A percentile compares a stretch with the other conserved stretches of the same genome.
Conservation (phyloP, 1,284 basidiomycete species). For the Cutaneotrichosporon cyanovorans region DNA sequence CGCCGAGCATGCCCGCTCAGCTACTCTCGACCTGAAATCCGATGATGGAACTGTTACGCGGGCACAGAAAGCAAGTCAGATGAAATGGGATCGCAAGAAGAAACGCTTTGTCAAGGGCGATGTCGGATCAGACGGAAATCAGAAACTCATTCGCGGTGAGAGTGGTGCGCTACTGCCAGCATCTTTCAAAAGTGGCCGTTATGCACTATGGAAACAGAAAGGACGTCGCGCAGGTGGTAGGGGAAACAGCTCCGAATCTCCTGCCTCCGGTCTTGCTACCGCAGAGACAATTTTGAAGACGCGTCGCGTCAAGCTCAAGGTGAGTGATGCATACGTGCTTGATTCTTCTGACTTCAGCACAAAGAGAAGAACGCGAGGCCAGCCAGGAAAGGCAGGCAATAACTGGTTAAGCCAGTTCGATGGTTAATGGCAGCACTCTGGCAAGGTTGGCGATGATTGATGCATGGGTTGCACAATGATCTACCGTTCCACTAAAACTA, state of each 20-base stretch:
- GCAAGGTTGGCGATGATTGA: no score
- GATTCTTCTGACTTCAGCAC: slow-evolving; percentile 1
- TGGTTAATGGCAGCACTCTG: no score
- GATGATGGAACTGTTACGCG: slow-evolving; percentile 64
- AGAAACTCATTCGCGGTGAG: slow-evolving; percentile 90
- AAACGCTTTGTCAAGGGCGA: slow-evolving; percentile 87
- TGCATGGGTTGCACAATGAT: no score
- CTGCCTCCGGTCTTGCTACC: not conserved
- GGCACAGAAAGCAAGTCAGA: slow-evolving; percentile 58
- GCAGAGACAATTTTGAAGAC: slow-evolving; percentile 9
- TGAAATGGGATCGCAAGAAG: slow-evolving; percentile 92
- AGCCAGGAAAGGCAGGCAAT: not conserved
- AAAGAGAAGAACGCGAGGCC: slow-evolving; percentile 14
- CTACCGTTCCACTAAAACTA: no score
- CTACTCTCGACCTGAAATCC: slow-evolving; percentile 73
- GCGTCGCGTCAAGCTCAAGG: slow-evolving; percentile 1
- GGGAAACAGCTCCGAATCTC: no score
- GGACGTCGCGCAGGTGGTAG: not conserved
- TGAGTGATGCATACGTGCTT: not conserved
- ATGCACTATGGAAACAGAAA: slow-evolving; percentile 77
- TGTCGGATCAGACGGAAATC: slow-evolving; percentile 79
- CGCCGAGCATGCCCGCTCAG: slow-evolving; percentile 69
- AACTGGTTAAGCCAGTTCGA: no score
- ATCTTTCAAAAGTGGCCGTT: slow-evolving; percentile 84
- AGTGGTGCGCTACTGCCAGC: slow-evolving; percentile 88